Percentiles rank a stretch among this genome's conserved stretches.
phyloP scores from a whole-genome alignment of 768 basidiomycete genomes.

The Hortiboletus campestris region DNA sequence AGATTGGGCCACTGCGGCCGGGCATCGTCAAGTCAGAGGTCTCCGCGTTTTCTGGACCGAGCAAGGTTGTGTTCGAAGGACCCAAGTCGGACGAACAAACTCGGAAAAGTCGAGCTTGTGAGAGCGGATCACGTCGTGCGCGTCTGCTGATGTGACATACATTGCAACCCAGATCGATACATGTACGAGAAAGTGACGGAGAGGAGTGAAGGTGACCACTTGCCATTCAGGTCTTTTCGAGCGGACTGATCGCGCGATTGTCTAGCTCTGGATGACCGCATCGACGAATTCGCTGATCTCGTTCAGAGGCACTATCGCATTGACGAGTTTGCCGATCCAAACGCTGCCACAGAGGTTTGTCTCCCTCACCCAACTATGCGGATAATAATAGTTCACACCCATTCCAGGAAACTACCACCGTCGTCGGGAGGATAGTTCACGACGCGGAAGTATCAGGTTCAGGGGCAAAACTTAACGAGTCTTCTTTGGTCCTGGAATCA shows the following conservation, averaged over 20 bases:
- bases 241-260: neutral
- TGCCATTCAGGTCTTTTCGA: neutral
- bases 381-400: neutral
- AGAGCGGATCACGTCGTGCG: conserved; percentile 23
- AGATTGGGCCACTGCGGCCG: conserved; percentile 5
- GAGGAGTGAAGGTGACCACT: conserved; percentile 68
- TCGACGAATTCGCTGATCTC: conserved; percentile 81
- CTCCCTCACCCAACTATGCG: neutral
- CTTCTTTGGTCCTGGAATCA: conserved; percentile 75
- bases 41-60: conserved; percentile 22
- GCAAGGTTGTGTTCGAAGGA: conserved; percentile 30
- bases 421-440: conserved; percentile 72
- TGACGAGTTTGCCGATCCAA: conserved; percentile 76
- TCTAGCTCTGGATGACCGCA: conserved; percentile 78
- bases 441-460: conserved; percentile 61
- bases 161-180: conserved; percentile 62
- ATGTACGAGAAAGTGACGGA: conserved; percentile 92
- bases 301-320: conserved; percentile 68
- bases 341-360: conserved; percentile 51
- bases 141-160: neutral
- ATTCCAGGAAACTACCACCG: conserved; percentile 57
- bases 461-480: conserved; percentile 68
- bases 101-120: conserved; percentile 55
- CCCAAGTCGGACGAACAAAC: conserved; percentile 30
- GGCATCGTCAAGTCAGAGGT: conserved; percentile 19